These are phyloP conservation scores for Neonectria coccinea DNA, from an alignment of 2,329 filamentous ascomycete species.

Conservation along the genomic window DNA sequence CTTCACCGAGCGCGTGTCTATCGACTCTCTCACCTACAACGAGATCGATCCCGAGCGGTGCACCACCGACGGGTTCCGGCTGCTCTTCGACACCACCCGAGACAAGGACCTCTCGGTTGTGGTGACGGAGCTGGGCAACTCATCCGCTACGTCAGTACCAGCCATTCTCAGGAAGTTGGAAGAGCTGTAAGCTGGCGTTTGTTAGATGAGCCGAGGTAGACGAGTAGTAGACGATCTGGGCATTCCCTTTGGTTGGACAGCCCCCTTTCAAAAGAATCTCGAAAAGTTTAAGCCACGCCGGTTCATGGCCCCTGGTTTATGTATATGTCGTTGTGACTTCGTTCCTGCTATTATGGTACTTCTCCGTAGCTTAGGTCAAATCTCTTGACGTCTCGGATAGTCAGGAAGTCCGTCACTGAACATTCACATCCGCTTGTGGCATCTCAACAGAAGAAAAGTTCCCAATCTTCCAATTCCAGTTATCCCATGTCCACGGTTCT, in stretches of 20 bases:
- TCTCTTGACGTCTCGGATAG: neutral
- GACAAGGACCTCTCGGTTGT: slow-evolving; percentile 89
- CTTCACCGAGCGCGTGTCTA: slow-evolving; percentile 85
- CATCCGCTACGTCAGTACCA: slow-evolving; percentile 88
- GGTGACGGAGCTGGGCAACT: slow-evolving; percentile 88
- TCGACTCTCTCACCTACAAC: slow-evolving; percentile 94
- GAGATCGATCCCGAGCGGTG: slow-evolving; percentile 85
- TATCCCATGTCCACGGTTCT: slow-evolving; percentile 43
- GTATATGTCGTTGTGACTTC: neutral
- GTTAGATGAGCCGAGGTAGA: slow-evolving; percentile 33
- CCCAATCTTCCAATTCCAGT: slow-evolving; percentile 36
- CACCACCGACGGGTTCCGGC: slow-evolving; percentile 64
- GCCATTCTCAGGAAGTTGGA: slow-evolving; percentile 68
- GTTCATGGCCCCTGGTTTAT: slow-evolving; percentile 9
- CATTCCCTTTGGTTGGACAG: slow-evolving; percentile 9
- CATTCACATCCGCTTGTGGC: neutral
- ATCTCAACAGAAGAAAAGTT: slow-evolving; percentile 25
- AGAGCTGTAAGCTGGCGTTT: slow-evolving; percentile 57
- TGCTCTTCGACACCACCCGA: slow-evolving; percentile 93
- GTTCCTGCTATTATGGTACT: neutral
- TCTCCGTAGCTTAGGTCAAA: neutral
- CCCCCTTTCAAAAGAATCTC: slow-evolving; percentile 14
- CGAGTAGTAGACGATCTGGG: slow-evolving; percentile 26
- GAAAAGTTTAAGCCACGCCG: slow-evolving; percentile 19
- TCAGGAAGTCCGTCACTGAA: neutral